phyloP scores from a whole-genome alignment of 1,284 basidiomycete genomes.

The Heterobasidion occidentale region DNA sequence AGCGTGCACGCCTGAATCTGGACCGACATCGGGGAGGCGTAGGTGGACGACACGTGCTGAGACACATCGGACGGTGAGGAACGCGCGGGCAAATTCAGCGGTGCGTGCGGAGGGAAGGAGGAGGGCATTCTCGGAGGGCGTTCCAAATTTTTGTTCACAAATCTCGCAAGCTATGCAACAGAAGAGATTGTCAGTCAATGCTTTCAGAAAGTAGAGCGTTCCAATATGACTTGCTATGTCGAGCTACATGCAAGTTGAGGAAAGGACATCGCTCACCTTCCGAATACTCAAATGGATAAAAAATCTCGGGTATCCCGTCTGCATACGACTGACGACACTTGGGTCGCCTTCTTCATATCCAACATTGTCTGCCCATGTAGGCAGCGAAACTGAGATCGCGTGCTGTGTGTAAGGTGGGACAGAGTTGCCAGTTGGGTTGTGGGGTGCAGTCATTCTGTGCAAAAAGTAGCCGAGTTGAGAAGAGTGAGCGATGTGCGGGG shows the following conservation, averaged over 20 bases:
- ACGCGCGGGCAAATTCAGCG: slow-evolving; percentile 71
- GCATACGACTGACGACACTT: slow-evolving; percentile 77
- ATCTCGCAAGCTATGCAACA: slow-evolving; percentile 65
- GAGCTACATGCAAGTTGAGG: neutral
- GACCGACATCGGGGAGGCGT: slow-evolving; percentile 48
- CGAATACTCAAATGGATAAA: slow-evolving; percentile 88
- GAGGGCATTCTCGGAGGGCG: slow-evolving; percentile 64
- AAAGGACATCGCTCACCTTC: slow-evolving; percentile 50
- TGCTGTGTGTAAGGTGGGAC: slow-evolving; percentile 73
- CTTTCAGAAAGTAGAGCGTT: too few species aligned
- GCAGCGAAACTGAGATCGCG: slow-evolving; percentile 96
- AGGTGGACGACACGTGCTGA: slow-evolving; percentile 68
- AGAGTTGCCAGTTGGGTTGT: slow-evolving; percentile 37
- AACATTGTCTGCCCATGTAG: slow-evolving; percentile 90
- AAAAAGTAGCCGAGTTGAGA: too few species aligned
- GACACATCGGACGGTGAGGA: slow-evolving; percentile 53
- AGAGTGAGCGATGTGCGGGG: neutral
- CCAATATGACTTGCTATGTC: too few species aligned
- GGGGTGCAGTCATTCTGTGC: neutral
- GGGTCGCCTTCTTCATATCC: slow-evolving; percentile 92
- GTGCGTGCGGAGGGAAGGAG: slow-evolving; percentile 69
- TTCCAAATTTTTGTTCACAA: slow-evolving; percentile 74
- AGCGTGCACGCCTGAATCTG: slow-evolving; percentile 48
- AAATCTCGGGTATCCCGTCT: slow-evolving; percentile 95
- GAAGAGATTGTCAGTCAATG: neutral